A percentile compares a stretch with the other conserved stretches of the same genome.
These are phyloP conservation scores for Thielaviopsis ethacetica DNA, from an alignment of 2,329 filamentous ascomycete species.

Conservation along the genomic window DNA sequence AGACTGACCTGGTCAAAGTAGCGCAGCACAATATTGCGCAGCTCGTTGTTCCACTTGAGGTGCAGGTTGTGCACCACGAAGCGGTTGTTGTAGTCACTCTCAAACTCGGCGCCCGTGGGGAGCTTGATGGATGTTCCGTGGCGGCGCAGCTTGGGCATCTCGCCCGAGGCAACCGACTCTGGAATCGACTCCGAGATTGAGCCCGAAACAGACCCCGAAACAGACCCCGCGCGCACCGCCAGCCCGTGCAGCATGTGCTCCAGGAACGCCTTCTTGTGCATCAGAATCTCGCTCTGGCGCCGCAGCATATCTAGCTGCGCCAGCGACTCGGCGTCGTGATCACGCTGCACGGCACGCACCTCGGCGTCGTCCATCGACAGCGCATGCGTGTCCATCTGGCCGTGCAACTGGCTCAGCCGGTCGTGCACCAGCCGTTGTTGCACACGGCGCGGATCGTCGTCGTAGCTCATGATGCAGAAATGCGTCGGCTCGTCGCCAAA, in stretches of 20 bases:
- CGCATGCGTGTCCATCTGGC: constrained; percentile 62
- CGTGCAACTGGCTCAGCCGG: constrained; percentile 60
- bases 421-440: constrained; percentile 74
- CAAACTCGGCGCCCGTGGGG: constrained; percentile 60
- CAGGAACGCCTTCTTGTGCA: constrained; percentile 41
- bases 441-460: constrained; percentile 75
- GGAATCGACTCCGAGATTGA: neutral
- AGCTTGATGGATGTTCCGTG: constrained; percentile 43
- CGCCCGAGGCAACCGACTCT: constrained; percentile 21
- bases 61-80: constrained; percentile 98
- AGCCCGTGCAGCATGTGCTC: constrained; percentile 33
- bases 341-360: constrained; percentile 40
- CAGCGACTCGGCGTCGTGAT: constrained; percentile 33
- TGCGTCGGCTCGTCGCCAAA: constrained; percentile 92
- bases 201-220: constrained; percentile 1
- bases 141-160: constrained; percentile 25
- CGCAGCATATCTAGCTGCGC: constrained; percentile 44
- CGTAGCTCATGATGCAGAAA: constrained; percentile 83
- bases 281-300: constrained; percentile 37
- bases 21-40: constrained; percentile 88
- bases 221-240: constrained; percentile 4
- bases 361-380: constrained; percentile 61
- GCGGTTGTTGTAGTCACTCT: constrained; percentile 92
- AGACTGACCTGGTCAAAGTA: constrained; percentile 98
- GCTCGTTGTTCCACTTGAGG: constrained; percentile 92